Evolutionary conservation across 352 stramenopile genomes (phyloP), one percentile per base, ranked within the genome.

Genomic region (Phytophthora rubi): DNA sequence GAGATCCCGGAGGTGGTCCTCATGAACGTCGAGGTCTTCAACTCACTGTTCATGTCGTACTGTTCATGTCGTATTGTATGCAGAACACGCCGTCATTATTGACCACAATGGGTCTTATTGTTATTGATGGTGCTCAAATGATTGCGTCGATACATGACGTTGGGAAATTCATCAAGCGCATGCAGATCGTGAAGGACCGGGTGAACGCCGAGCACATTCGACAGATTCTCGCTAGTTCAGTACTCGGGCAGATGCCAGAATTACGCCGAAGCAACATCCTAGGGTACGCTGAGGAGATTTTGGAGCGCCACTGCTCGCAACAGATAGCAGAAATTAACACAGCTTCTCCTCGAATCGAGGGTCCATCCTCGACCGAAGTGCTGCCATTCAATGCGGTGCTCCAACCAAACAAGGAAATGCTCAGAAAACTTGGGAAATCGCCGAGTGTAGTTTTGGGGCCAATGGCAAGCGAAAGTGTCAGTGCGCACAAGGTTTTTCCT

Each of bases 1-100:
- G 44, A 69, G 33, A 65, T 70, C 16, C 70, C 66, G 3, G 56
- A 65, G 21, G 54, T 79, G 5, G 68, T 84, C 13, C 66, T 81
- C 13, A 74, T 82, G 68, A 82, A 75, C n/a, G 62, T 84, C 4
- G 68, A 81, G 44, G 71, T 82, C 33, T 84, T 77, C 32, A 79
- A 75, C 45, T 72, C 76, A 4, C 59, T 83, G 4, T 86, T 80
- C 49, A 71, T 77, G 21, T 56, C 71, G 3, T 82, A 68, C 59
- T 83, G 4, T 86, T 80, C 49, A 71, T 77, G 21, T 56, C 71
- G 3, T 82, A 68, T 33, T 83, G 76, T 53, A 74, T 84, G 65
- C 73, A 86, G 33, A 79, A 65, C 47, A 64, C 79, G 0, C 70
- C 55, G 1, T 82, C 76, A 15, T n/a, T 77, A 23, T 57, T 28